These are phyloP conservation scores for Juncus effusus DNA, from an alignment of 176 grass and related monocot species.

Conservation along the genomic window DNA sequence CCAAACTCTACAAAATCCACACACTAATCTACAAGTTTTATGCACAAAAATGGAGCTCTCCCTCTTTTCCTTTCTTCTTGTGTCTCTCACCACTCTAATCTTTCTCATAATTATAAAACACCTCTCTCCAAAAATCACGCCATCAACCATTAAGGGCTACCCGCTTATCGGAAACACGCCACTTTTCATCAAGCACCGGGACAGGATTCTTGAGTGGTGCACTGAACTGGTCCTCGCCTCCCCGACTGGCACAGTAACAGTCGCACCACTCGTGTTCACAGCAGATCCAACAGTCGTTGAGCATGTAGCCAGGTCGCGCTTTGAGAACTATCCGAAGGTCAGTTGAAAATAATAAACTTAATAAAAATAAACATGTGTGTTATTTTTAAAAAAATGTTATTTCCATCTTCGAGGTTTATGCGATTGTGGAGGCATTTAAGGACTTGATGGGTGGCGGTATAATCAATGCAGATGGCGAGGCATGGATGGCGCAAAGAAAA, in stretches of 20 bases:
- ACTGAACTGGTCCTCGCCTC: slow-evolving; percentile 41
- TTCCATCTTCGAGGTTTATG: no score
- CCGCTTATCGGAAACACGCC: slow-evolving; percentile 58
- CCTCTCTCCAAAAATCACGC: no score
- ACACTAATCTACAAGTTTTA: no score
- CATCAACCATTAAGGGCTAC: slow-evolving; percentile 32
- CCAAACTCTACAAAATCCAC: no score
- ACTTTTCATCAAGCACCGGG: slow-evolving; percentile 43
- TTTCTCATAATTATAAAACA: no score
- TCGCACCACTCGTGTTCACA: slow-evolving; percentile 41
- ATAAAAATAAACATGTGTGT: no score
- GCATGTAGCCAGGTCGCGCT: slow-evolving; percentile 39
- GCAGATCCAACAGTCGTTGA: slow-evolving; percentile 36
- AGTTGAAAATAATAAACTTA: slow-evolving; percentile 17
- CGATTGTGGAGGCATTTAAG: neutral
- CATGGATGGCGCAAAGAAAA: slow-evolving; percentile 59
- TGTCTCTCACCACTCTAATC: no score
- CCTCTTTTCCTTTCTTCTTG: no score
- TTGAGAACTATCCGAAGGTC: slow-evolving; percentile 63
- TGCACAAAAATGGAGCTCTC: no score
- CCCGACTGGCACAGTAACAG: slow-evolving; percentile 49
- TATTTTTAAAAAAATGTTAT: no score
- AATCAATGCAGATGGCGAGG: slow-evolving; percentile 41
- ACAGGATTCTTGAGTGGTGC: slow-evolving; percentile 52
- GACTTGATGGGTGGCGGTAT: slow-evolving; percentile 51